Base-by-base conservation (phyloP, 2,329 filamentous ascomycete species). In the Thermomyces lanuginosus region DNA sequence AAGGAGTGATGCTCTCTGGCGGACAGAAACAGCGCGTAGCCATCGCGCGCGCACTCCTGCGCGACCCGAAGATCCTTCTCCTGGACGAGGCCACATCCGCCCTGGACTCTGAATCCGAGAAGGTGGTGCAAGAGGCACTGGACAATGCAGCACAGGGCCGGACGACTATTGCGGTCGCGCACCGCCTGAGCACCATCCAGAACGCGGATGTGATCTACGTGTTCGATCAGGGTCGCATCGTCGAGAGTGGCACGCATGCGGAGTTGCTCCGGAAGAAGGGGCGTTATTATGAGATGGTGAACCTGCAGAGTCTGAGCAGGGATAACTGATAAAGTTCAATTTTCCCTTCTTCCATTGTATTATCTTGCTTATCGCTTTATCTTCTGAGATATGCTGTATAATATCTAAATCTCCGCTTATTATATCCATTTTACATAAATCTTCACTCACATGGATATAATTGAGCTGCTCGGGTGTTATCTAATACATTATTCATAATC, bases 11-110 rank as follows among this genome's bases (percentile, higher is more conserved):
- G 47, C 59, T 92, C 9, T 84, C 76, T 2, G 86, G 89, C 29
- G 89, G 86, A 0, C 89, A 95, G 54, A 92, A 92, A 48, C 86
- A 95, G 54, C 78, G 89, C 33, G 75, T 95, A 18, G 86, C 83
- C 26, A 93, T 95, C 46, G 86, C 89, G 3, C 73, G 86, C 4
- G 89, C 86, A 0, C 61, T 95, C 8, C 72, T 95, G 21, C 76
- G 86, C n/a, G 72, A 92, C 42, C 86, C 89, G 5, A 84, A 81
- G 53, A 73, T 95, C 33, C 58, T 95, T 3, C 66, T 89, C 1
- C 66, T 91, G 0, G 80, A 89, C 42, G 80, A 89, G 58, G 80
- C 81, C 2, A 69, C 65, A 2, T 62, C 56, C 6, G 64, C 64
- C 2, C 50, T 63, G 4, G 59, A 62, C 38, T 60, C 54, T 0